Evolutionary conservation across 176 grass and related monocot species (phyloP), one percentile per base, ranked within the genome.

Genomic region (Panicum miliaceum): DNA sequence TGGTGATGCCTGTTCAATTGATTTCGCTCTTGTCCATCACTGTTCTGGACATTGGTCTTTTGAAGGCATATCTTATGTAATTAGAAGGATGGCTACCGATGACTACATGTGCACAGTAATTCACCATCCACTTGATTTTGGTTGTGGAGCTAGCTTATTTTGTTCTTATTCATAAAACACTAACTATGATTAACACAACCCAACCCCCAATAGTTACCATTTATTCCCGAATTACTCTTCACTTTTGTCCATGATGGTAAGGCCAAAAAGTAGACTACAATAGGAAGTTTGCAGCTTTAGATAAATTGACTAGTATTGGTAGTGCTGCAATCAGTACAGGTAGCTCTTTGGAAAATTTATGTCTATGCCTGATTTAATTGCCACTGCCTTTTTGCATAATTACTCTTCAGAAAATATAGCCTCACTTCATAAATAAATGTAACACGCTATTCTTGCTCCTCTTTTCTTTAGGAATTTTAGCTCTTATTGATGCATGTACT

Each of bases 41-140:
- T 46, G 5, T 38, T 6, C 19, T 53, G n/a, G 69, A 42, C 61
- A 16, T n/a, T 61, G 42, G 8, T 77, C n/a, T 29, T 35, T 61
- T 61, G 12, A 68, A 48, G 43, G n/a, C 56, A 74, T 75, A 76
- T 82, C 20, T n/a, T 75, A 82, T 69, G 6, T n/a, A 32, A 32
- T 64, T 77, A 43, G 16, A 67, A 77, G 57, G 64, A 53, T 42
- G 64, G 58, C 22, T 58, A 65, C 15, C 15, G 5, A 37, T n/a
- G 40, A 68, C 20, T 8, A 75, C 29, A 87, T 61, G 22, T 27
- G 1, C 35, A 68, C 37, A 60, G 27, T 82, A 69, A 45, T 37
- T 88, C 34, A 7, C 19, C 76, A 29, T 22, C 9, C 18, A 19
- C 35, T 82, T 35, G 23, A 50, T 64, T 46, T 34, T 72, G 36